These are phyloP conservation scores for Leccinum cinnamomeum DNA, from an alignment of 1,284 basidiomycete genomes.

Conservation along the genomic window DNA sequence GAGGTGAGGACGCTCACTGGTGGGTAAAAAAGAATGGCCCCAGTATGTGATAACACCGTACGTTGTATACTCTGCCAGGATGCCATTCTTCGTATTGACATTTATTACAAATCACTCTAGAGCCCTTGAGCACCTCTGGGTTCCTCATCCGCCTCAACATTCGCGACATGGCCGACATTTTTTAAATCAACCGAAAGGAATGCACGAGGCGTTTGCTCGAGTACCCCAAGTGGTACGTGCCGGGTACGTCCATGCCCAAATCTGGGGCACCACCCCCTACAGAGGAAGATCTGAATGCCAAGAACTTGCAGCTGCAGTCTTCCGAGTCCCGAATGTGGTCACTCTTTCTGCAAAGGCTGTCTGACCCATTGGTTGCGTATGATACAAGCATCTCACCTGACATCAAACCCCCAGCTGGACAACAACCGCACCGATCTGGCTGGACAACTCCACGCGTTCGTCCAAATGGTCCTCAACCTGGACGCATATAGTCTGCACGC, in stretches of 20 bases:
- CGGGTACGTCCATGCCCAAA: constrained; percentile 82
- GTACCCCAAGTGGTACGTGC: constrained; percentile 64
- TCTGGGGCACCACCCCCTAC: constrained; percentile 45
- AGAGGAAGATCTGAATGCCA: constrained; percentile 51
- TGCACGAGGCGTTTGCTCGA: constrained; percentile 78
- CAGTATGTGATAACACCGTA: constrained; percentile 77
- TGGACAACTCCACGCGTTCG: too few relatives aligned
- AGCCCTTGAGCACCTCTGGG: constrained; percentile 69
- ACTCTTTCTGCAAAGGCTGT: constrained; percentile 31
- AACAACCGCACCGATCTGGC: too few relatives aligned
- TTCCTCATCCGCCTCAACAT: constrained; percentile 80
- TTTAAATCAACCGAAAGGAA: constrained; percentile 96
- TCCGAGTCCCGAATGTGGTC: constrained; percentile 53
- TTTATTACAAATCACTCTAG: constrained; percentile 65
- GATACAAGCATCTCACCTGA: too few relatives aligned
- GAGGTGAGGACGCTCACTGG: constrained; percentile 53
- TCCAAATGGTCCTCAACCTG: too few relatives aligned
- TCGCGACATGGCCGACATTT: constrained; percentile 86
- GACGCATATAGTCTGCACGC: constrained; percentile 18
- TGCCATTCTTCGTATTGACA: constrained; percentile 4
- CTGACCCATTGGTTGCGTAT: too few relatives aligned
- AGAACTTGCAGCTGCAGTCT: constrained; percentile 23
- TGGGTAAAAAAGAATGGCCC: constrained; percentile 75
- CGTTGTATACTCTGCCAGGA: constrained; percentile 24
- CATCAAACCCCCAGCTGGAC: too few relatives aligned